Base-by-base conservation (phyloP, 1,284 basidiomycete species). In the Cutaneotrichosporon dermatis region DNA sequence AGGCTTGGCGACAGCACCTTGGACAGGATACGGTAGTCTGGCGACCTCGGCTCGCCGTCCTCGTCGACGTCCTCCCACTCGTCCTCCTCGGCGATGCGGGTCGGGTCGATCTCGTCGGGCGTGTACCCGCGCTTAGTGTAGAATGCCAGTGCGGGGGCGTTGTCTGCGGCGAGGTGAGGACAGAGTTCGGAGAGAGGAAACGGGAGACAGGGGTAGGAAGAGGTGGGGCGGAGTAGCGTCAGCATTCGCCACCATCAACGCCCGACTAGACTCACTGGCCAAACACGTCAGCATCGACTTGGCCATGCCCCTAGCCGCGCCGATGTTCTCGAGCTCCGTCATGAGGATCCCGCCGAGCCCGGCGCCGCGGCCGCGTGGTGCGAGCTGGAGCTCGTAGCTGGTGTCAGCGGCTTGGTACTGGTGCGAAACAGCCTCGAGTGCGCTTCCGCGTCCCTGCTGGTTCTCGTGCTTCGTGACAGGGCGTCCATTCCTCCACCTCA, bases 261-360 rank as follows among this genome's bases (percentile, higher is more conserved):
- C 25, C 25, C 25, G 25, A 25, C 25, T 25, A 25, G 10, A 55
- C 73, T 61, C 60, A 76, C 75, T 57, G 10, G 71, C 72, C 40
- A 78, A 43, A 58, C 74, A 74, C 2, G 76, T 78, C 63, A 78
- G 62, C 71, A 78, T 76, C 41, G 64, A 57, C 66, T 77, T 78
- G 13, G 66, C 60, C 73, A 78, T 72, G 8, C 63, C 66, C 33
- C 68, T 59, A 11, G 36, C 42, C 12, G 54, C 50, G 1, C 75
- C 76, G 16, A 76, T 73, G 2, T 37, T 45, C 55, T 76, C 73
- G 51, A 74, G 60, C 34, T 69, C 62, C 6, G 49, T 46, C 59
- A 78, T 66, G 25, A 78, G 61, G 9, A 57, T 40, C n/a, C 55
- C 59, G 3, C 65, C 75, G 12, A 76, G 55, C 1, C 75, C 74